A percentile compares a stretch with the other conserved stretches of the same genome.
Conservation (phyloP, 148 eudicot genomes). For the Chenopodium formosanum region DNA sequence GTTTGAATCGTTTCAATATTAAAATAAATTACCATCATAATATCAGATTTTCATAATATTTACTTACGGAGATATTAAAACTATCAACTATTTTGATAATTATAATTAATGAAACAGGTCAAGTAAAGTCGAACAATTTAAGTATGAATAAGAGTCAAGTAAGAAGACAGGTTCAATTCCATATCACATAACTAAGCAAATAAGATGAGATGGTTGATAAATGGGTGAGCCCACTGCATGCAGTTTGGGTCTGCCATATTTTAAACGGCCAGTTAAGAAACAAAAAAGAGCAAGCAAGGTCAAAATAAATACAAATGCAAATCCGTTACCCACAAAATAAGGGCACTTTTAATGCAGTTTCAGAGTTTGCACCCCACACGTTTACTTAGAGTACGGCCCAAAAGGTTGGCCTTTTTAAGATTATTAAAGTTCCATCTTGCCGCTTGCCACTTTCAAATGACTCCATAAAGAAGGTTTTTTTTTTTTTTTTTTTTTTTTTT, state of each 20-base stretch:
- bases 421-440: neutral
- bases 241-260: neutral
- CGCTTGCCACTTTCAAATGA: neutral
- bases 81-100: too few relatives aligned
- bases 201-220: neutral
- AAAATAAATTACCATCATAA: too few relatives aligned
- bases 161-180: too few relatives aligned
- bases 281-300: neutral
- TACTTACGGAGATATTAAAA: too few relatives aligned
- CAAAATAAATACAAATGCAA: too few relatives aligned
- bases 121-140: too few relatives aligned
- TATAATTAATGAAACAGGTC: too few relatives aligned
- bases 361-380: neutral
- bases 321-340: neutral
- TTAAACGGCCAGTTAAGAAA: neutral
- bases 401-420: neutral
- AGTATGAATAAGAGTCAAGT: too few relatives aligned
- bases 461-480: neutral
- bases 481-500: too few relatives aligned
- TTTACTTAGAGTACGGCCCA: neutral
- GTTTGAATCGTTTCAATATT: too few relatives aligned
- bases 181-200: too few relatives aligned
- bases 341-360: conserved; percentile 15
- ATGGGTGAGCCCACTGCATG: neutral
- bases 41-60: too few relatives aligned